phyloP scores from a whole-genome alignment of 257 asterid species.

The Solanum corneliomulleri region DNA sequence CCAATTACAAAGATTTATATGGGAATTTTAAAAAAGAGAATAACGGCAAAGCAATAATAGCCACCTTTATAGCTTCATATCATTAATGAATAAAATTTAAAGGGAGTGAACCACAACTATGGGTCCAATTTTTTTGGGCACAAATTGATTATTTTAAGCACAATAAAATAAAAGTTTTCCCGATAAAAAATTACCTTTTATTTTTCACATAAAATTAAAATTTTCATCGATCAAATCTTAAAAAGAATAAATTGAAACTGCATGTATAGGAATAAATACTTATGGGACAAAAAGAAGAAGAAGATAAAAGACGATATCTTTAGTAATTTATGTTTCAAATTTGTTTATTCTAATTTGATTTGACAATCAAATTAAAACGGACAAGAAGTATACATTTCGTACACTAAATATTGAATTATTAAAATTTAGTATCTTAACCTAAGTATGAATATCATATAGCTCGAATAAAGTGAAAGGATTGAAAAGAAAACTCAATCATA shows the following conservation, averaged over 20 bases:
- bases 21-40: background rate
- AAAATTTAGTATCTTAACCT: too few species aligned
- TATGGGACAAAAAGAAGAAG: background rate
- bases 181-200: background rate
- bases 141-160: background rate
- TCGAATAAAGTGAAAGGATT: background rate
- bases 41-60: background rate
- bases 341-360: too few species aligned
- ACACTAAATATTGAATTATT: background rate
- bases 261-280: background rate
- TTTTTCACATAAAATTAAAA: too few species aligned
- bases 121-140: background rate
- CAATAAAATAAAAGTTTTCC: background rate
- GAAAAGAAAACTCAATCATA: background rate
- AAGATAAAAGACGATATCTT: too few species aligned
- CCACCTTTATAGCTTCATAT: background rate
- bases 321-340: too few species aligned
- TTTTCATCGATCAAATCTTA: background rate
- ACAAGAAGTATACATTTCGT: too few species aligned
- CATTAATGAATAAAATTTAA: background rate
- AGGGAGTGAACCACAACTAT: background rate
- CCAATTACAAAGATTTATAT: background rate
- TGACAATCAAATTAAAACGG: too few species aligned
- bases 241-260: background rate
- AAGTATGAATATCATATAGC: background rate